Evolutionary conservation across 371 early-diverging fungal species (phyloP).

Genomic region (Cokeromyces recurvatus): DNA sequence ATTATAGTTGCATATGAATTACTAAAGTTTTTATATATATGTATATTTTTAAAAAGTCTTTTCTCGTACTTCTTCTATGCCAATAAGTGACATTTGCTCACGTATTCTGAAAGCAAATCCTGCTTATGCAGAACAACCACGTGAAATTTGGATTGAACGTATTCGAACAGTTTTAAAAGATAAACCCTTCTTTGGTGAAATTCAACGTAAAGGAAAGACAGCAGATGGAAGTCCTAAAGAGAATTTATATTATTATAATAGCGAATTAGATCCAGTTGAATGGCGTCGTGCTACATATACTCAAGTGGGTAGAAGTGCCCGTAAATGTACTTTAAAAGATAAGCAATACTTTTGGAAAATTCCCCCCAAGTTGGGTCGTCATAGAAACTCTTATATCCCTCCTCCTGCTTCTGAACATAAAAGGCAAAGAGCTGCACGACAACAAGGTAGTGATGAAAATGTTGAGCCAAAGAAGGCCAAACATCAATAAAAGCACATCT

Average conservation of each 20-base stretch:
- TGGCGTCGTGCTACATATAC: slow-evolving; percentile 49
- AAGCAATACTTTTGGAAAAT: slow-evolving; percentile 68
- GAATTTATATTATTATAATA: slow-evolving; percentile 57
- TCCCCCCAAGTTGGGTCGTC: slow-evolving; percentile 58
- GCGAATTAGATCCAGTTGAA: slow-evolving; percentile 54
- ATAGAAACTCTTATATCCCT: slow-evolving; percentile 43
- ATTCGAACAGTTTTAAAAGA: slow-evolving; percentile 33
- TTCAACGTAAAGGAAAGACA: slow-evolving; percentile 60
- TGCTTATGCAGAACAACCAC: slow-evolving; percentile 24
- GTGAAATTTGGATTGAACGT: slow-evolving; percentile 32
- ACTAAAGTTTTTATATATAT: too few relatives aligned
- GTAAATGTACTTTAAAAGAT: slow-evolving; percentile 61
- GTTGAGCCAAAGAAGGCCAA: slow-evolving; percentile 12
- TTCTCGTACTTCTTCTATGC: slow-evolving; percentile 46
- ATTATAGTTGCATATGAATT: not conserved
- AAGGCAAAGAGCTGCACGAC: too few relatives aligned
- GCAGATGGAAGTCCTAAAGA: slow-evolving; percentile 62
- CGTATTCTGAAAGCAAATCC: slow-evolving; percentile 42
- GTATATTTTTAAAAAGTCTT: slow-evolving; percentile 20
- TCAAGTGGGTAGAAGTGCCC: slow-evolving; percentile 58
- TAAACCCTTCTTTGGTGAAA: slow-evolving; percentile 52
- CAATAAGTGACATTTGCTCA: slow-evolving; percentile 44
- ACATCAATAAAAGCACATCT: slow-evolving; percentile 2
- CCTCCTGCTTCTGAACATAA: slow-evolving; percentile 28
- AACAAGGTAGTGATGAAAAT: slow-evolving; percentile 3